Base-by-base conservation (phyloP, 2,329 filamentous ascomycete genomes). In the Alternaria sp. region DNA sequence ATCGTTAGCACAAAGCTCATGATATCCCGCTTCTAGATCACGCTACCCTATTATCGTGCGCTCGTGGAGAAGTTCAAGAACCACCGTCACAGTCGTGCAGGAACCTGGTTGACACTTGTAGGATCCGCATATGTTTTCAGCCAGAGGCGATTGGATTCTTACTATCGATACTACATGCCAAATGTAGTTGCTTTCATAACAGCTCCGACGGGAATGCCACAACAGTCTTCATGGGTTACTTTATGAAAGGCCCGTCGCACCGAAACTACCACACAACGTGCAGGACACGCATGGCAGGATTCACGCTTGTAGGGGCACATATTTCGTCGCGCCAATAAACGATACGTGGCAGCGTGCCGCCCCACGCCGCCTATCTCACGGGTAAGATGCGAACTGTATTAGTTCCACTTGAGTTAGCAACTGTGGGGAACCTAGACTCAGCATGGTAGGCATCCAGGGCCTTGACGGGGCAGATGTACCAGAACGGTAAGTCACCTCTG, bases 211-310 rank as follows among this genome's bases (percentile, higher is more conserved):
- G 20, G 28, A 18, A 10, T 23, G 20, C n/a, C 28, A 53, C 21
- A 6, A n/a, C 8, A 1, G 15, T 25, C 18, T 53, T 53, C 28
- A 25, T 41, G 3, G 7, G 30, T 9, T 6, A 21, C 30, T 37
- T n/a, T 11, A 18, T 15, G 9, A 10, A 23, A 41, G 30, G 20
- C 20, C 18, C 49, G 33, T 37, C 20, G 49, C 49, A 50, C 10
- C n/a, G 30, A 9, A 37, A n/a, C 14, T n/a, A 28, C 30, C 44
- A 57, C 23, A 30, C 23, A 61, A 57, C 58, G 44, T 23, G 56
- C 49, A 56, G 25, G 18, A 18, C 23, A 26, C 47, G 53, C 58
- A 57, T 57, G 21, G 45, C 47, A 57, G 58, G 45, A 61, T 61
- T 41, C 5, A 55, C 33, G 47, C 58, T 61, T 61, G 33, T 55